These are phyloP conservation scores for Rhododendron mucronatum DNA, from an alignment of 148 eudicot genomes.

Conservation along the genomic window DNA sequence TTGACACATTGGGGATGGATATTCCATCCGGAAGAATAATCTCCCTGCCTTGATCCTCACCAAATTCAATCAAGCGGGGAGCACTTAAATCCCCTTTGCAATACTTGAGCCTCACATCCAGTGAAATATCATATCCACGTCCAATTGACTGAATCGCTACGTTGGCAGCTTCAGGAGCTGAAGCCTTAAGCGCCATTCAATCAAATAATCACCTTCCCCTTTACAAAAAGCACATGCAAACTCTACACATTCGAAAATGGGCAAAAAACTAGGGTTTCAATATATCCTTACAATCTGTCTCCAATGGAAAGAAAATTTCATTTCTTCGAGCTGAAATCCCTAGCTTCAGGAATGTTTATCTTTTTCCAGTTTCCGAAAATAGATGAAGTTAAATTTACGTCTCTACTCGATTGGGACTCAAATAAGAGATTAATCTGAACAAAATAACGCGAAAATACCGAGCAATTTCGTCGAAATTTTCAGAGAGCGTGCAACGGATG, in stretches of 20 bases:
- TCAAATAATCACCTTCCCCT: slow-evolving; percentile 11
- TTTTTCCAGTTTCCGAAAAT: neutral
- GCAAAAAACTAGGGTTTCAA: neutral
- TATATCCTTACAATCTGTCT: neutral
- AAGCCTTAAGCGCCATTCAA: slow-evolving; percentile 65
- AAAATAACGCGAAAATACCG: neutral
- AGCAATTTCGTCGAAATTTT: neutral
- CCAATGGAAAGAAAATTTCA: neutral
- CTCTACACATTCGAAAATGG: neutral
- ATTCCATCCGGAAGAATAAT: slow-evolving; percentile 78
- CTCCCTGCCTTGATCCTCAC: slow-evolving; percentile 64
- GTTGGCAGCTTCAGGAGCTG: slow-evolving; percentile 72
- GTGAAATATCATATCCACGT: slow-evolving; percentile 71
- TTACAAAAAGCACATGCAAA: neutral
- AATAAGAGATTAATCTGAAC: neutral
- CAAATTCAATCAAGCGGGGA: slow-evolving; percentile 66
- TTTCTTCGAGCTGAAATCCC: neutral
- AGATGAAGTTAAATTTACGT: neutral
- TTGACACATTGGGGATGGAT: slow-evolving; percentile 55
- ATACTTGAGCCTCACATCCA: slow-evolving; percentile 80
- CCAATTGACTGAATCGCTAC: slow-evolving; percentile 87
- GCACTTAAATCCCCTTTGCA: slow-evolving; percentile 62
- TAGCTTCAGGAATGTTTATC: neutral
- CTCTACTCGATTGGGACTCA: neutral
- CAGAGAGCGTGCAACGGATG: neutral